Evolutionary conservation across 164 flowering plant genomes (phyloP).

Genomic region (Vitis amurensis): DNA sequence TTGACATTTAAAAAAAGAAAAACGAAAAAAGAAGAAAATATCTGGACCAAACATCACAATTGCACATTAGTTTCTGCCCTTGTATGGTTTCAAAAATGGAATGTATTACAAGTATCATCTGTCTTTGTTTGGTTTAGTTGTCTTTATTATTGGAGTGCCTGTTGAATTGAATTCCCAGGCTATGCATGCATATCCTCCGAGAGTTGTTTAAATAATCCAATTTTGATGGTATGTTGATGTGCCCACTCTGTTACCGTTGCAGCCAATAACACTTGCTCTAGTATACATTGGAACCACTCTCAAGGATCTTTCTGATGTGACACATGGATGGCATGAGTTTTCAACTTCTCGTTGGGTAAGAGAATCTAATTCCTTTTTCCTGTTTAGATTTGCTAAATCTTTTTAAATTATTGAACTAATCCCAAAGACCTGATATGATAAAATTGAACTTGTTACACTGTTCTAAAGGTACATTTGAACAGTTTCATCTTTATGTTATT

Average conservation of each 20-base stretch:
- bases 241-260: constrained; percentile 21
- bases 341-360: constrained; percentile 86
- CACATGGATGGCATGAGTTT: constrained; percentile 86
- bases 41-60: not conserved
- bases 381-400: not conserved
- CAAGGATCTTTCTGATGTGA: constrained; percentile 96
- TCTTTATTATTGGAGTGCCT: no score
- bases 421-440: no score
- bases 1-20: not conserved
- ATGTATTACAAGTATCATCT: no score
- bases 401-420: no score
- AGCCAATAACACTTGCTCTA: constrained; percentile 87
- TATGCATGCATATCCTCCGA: no score
- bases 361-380: not conserved
- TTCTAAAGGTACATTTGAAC: not conserved
- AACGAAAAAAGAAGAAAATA: not conserved
- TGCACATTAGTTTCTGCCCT: not conserved
- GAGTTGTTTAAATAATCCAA: no score
- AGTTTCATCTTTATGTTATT: not conserved
- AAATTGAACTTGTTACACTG: not conserved
- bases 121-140: no score
- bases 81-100: not conserved
- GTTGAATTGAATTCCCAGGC: no score
- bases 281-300: constrained; percentile 96
- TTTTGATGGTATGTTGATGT: constrained; percentile 4